phyloP scores from a whole-genome alignment of 148 eudicot genomes.

The Silene conica region DNA sequence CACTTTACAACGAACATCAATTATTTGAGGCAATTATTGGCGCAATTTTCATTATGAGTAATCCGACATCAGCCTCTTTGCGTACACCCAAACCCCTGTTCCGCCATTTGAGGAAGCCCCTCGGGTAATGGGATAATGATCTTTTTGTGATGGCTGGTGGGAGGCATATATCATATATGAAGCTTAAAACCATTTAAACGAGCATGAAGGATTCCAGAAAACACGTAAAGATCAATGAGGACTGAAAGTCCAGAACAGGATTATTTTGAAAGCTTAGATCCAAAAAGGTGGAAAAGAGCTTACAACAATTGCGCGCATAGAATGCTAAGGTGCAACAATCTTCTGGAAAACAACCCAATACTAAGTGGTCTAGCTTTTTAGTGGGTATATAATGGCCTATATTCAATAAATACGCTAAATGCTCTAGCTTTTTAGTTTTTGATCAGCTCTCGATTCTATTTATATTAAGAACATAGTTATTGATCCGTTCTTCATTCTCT shows the following conservation, averaged over 20 bases:
- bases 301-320: not conserved
- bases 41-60: not conserved
- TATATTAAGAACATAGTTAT: no score
- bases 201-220: not conserved
- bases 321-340: not conserved
- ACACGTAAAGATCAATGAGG: not conserved
- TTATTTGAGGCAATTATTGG: not conserved
- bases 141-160: not conserved
- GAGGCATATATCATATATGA: not conserved
- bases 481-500: no score
- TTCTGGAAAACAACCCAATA: not conserved
- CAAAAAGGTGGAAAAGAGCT: not conserved
- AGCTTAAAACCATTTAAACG: not conserved
- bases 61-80: not conserved
- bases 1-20: not conserved
- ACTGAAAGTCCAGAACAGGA: not conserved
- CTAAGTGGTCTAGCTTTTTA: no score
- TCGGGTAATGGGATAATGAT: not conserved
- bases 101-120: not conserved
- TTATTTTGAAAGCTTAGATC: not conserved
- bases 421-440: not conserved
- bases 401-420: not conserved
- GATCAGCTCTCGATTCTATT: no score
- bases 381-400: no score
- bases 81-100: not conserved